A percentile compares a stretch with the other conserved stretches of the same genome.
These are phyloP conservation scores for Sarocladium oryzae DNA, from an alignment of 2,329 filamentous ascomycete genomes.

Conservation along the genomic window DNA sequence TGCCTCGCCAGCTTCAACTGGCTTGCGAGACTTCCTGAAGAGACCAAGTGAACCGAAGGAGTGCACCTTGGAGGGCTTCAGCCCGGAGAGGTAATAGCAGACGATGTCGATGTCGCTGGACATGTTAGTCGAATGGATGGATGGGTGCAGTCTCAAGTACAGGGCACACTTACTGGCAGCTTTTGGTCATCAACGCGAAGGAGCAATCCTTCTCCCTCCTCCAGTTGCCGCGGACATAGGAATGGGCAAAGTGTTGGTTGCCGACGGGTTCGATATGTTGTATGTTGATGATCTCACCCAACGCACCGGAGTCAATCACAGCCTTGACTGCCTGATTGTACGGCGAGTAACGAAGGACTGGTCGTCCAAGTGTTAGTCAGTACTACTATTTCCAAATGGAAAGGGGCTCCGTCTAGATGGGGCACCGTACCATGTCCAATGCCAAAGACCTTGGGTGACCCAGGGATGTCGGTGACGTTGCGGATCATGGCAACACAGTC, in stretches of 20 bases:
- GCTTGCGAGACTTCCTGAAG: conserved; percentile 14
- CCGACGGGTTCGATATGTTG: conserved; percentile 15
- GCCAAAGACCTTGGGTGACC: conserved; percentile 11
- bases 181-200: conserved; percentile 14
- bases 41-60: conserved; percentile 14
- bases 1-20: conserved; percentile 10
- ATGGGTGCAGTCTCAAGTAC: neutral
- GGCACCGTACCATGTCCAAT: conserved; percentile 13
- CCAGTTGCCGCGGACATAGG: conserved; percentile 15
- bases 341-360: conserved; percentile 14
- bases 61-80: conserved; percentile 13
- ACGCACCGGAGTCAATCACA: conserved; percentile 13
- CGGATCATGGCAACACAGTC: conserved; percentile 14
- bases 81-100: conserved; percentile 12
- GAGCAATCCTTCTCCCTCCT: conserved; percentile 12
- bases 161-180: conserved; percentile 12
- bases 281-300: conserved; percentile 15
- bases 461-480: neutral
- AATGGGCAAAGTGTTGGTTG: conserved; percentile 15
- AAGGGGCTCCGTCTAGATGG: too few relatives aligned
- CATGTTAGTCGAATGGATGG: neutral
- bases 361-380: neutral
- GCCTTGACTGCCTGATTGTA: conserved; percentile 14
- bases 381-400: too few relatives aligned
- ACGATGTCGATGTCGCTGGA: conserved; percentile 14